Evolutionary conservation across 805 yeast species (phyloP).

Genomic region (Candida multigemmis): DNA sequence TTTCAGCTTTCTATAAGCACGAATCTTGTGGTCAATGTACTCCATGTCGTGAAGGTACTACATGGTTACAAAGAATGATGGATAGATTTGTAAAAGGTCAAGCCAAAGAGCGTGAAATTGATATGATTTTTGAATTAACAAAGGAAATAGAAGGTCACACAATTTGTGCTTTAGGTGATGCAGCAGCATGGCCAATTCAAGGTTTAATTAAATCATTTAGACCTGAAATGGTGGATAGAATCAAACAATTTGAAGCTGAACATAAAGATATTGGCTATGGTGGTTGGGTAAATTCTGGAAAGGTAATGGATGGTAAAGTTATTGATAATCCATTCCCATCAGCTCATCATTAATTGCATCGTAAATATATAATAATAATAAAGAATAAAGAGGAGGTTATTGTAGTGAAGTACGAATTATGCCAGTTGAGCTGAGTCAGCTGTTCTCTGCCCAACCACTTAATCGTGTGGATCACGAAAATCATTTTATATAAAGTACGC

Average conservation of each 20-base stretch:
- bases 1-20: slow-evolving; percentile 78
- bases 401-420: too few species aligned
- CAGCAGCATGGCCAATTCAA: slow-evolving; percentile 91
- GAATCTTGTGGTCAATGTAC: slow-evolving; percentile 95
- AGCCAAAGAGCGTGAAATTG: slow-evolving; percentile 74
- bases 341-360: slow-evolving; percentile 27
- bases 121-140: slow-evolving; percentile 74
- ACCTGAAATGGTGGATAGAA: slow-evolving; percentile 73
- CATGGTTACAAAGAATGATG: slow-evolving; percentile 80
- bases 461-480: too few species aligned
- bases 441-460: too few species aligned
- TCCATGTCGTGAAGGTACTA: slow-evolving; percentile 90
- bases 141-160: slow-evolving; percentile 89
- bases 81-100: slow-evolving; percentile 72
- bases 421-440: too few species aligned
- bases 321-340: slow-evolving; percentile 50
- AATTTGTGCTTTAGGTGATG: slow-evolving; percentile 87
- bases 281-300: slow-evolving; percentile 67
- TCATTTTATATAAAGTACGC: too few species aligned
- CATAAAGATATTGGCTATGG: slow-evolving; percentile 50
- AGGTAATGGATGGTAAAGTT: slow-evolving; percentile 54
- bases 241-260: slow-evolving; percentile 48
- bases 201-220: slow-evolving; percentile 80
- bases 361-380: too few species aligned
- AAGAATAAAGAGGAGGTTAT: too few species aligned